Evolutionary conservation across 1,284 basidiomycete genomes (phyloP), one percentile per base, ranked within the genome.

Genomic region (Bjerkandera adusta): DNA sequence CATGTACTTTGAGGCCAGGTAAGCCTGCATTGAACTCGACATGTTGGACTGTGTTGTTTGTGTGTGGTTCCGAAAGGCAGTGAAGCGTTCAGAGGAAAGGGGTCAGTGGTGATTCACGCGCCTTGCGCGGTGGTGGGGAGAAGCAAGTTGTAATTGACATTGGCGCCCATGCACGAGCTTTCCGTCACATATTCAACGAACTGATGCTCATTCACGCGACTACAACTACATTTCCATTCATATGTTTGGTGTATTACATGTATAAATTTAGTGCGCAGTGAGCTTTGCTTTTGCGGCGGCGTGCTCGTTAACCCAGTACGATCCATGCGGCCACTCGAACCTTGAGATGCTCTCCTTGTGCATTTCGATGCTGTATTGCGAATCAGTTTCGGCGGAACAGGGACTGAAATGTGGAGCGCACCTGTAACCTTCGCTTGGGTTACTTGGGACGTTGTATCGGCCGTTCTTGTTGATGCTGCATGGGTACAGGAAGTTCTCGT

Each of bases 401-500:
- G 4, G 21, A 25, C 18, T 6, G 15, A 16, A 13, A 7, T 4
- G 8, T 29, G 21, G 16, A 20, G 56, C 75, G 29, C 30, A 82
- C 84, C 84, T 87, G 64, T 89, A 89, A 2, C 88, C 88, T 57
- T 88, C 88, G 10, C 70, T 63, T 1, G 82, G 67, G 55, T 83
- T 75, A 52, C 55, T 69, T 0, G 88, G 88, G 1, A 90, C 83
- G 55, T 93, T 93, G 70, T 97, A 97, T 38, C 91, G 76, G 20
- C 94, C 94, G 27, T 78, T 74, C 8, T 71, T 60, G 69, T 96
- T 96, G 73, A 97, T 94, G 29, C 89, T 87, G 59, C 91, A 92
- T 3, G 92, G 92, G 58, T 85, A 83, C 44, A 87, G 70, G 70
- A 97, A 97, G 68, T 97, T 90, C 57, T 97, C 92, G 68, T 97